phyloP scores from a whole-genome alignment of 768 basidiomycete genomes.

The Naganishia vishniacii region DNA sequence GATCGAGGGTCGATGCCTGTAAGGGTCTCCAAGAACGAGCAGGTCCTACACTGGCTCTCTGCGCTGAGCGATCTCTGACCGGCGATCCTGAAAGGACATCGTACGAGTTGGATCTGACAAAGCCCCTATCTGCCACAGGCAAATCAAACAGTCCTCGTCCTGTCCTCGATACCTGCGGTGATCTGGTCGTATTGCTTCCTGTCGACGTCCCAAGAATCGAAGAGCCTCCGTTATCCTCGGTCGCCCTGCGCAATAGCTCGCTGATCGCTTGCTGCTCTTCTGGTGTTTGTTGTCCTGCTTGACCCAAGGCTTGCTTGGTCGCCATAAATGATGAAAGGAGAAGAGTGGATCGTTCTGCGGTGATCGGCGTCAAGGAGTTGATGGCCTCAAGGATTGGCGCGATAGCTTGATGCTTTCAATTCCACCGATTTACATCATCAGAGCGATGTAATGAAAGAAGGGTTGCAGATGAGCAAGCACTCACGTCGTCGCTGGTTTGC shows the following conservation, averaged over 20 bases:
- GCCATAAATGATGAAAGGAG: slow-evolving; percentile 20
- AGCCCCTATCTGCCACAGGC: background rate
- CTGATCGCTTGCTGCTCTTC: slow-evolving; percentile 24
- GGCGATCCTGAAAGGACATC: background rate
- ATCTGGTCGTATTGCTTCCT: background rate
- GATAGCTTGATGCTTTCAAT: slow-evolving; percentile 8
- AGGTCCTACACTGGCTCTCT: background rate
- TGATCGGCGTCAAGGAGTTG: slow-evolving; percentile 6
- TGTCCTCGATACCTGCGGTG: slow-evolving; percentile 1
- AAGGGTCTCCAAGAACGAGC: slow-evolving; percentile 9
- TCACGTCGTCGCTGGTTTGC: slow-evolving; percentile 1
- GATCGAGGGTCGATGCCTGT: background rate
- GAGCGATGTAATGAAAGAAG: background rate
- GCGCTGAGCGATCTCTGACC: background rate
- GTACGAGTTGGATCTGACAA: background rate
- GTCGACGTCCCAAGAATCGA: background rate
- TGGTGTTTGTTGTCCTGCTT: slow-evolving; percentile 20
- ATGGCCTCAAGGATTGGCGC: slow-evolving; percentile 21
- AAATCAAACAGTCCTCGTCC: slow-evolving; percentile 14
- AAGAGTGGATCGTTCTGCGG: slow-evolving; percentile 17
- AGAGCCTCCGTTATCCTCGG: background rate
- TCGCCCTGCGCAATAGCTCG: slow-evolving; percentile 22
- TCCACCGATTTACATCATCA: background rate
- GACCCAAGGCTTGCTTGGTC: slow-evolving; percentile 16
- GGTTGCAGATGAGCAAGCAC: background rate